These are phyloP conservation scores for Davidsoniella australis DNA, from an alignment of 2,329 filamentous ascomycete species.

Conservation along the genomic window DNA sequence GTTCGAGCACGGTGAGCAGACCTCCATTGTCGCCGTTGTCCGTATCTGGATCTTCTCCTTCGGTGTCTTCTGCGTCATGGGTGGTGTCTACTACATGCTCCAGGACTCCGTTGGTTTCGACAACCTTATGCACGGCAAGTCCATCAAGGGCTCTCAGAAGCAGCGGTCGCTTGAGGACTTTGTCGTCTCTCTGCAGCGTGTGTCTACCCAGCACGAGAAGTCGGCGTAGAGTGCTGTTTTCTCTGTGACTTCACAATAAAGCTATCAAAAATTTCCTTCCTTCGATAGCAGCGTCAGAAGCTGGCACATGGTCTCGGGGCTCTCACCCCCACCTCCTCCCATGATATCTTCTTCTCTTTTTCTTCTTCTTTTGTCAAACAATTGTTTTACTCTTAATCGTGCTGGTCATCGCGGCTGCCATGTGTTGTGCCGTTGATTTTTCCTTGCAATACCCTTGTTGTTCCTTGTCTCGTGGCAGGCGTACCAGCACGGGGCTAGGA, in stretches of 20 bases:
- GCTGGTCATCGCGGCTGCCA: constrained; percentile 9
- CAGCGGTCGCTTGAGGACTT: constrained; percentile 81
- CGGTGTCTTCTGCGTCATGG: constrained; percentile 73
- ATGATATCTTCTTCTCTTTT: neutral
- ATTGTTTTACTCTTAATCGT: constrained; percentile 3
- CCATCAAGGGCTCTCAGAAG: constrained; percentile 63
- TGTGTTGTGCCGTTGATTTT: constrained; percentile 7
- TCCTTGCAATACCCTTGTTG: constrained; percentile 1
- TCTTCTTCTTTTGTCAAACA: neutral
- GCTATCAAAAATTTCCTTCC: neutral
- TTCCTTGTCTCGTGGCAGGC: constrained; percentile 4
- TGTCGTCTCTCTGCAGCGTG: constrained; percentile 76
- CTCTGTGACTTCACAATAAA: neutral
- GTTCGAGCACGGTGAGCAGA: constrained; percentile 48
- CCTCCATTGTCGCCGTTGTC: constrained; percentile 67
- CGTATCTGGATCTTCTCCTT: constrained; percentile 87
- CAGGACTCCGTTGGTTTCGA: constrained; percentile 70
- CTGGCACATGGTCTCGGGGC: constrained; percentile 3
- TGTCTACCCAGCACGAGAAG: constrained; percentile 86
- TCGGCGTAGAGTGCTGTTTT: constrained; percentile 37
- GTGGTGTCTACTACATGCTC: constrained; percentile 57
- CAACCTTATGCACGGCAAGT: constrained; percentile 86
- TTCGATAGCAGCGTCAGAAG: constrained; percentile 2
- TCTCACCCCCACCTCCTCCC: neutral
- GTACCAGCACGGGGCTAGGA: constrained; percentile 2